Conservation (phyloP, 192 early-diverging fungal species). For the Coemansia sp. region DNA sequence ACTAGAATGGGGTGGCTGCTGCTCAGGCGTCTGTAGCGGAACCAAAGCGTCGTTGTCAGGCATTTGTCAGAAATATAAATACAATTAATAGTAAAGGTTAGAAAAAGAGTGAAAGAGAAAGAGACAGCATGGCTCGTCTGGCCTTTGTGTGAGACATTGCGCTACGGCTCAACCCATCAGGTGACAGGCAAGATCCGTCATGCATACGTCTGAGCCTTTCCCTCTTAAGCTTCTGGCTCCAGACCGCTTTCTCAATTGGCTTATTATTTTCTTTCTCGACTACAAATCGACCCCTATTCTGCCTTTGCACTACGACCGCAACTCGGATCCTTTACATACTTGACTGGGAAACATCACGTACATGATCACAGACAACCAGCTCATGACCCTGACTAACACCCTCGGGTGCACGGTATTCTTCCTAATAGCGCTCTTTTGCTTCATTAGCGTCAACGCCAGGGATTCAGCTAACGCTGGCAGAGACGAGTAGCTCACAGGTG, state of each 20-base stretch:
- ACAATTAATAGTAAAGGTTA: not conserved
- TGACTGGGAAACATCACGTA: not conserved
- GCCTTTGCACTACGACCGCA: not conserved
- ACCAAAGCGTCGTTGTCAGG: not conserved
- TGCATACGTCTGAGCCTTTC: not conserved
- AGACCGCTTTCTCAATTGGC: not conserved
- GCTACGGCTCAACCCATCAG: not conserved
- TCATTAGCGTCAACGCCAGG: conserved; percentile 35
- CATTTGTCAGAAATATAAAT: not conserved
- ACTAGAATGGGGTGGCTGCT: not conserved
- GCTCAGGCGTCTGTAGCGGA: not conserved
- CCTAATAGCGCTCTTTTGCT: conserved; percentile 50
- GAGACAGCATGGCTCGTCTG: not conserved
- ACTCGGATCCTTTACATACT: not conserved
- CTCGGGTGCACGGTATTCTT: conserved; percentile 43
- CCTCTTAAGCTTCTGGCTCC: not conserved
- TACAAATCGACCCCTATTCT: not conserved
- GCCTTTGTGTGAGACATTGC: not conserved
- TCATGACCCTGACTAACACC: conserved; percentile 47
- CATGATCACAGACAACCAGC: conserved; percentile 52
- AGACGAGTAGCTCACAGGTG: not conserved
- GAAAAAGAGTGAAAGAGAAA: not conserved
- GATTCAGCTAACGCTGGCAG: not conserved
- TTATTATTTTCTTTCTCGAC: not conserved
- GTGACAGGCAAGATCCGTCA: not conserved